Evolutionary conservation across 257 asterid genomes (phyloP).

Genomic region (Ilex asprella): DNA sequence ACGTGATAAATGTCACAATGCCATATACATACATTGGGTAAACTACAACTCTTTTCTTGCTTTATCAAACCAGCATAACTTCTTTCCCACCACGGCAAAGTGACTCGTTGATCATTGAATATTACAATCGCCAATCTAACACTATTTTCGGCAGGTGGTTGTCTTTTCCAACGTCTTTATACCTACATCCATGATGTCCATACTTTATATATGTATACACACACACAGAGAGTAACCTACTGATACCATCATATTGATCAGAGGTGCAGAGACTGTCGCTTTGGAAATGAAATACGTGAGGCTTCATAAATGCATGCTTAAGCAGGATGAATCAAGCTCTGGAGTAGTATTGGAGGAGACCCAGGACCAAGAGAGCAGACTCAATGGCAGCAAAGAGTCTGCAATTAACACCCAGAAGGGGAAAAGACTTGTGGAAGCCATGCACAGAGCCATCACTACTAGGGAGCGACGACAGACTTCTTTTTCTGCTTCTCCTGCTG

Average conservation of each 20-base stretch:
- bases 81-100: constrained; percentile 24
- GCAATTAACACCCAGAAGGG: constrained; percentile 21
- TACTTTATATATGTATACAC: too few species aligned
- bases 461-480: constrained; percentile 8
- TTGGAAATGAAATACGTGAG: constrained; percentile 34
- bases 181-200: too few species aligned
- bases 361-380: not conserved
- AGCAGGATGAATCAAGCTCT: constrained; percentile 23
- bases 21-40: too few species aligned
- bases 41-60: too few species aligned
- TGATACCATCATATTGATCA: too few species aligned
- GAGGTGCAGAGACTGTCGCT: too few species aligned
- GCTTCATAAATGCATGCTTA: constrained; percentile 31
- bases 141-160: constrained; percentile 2
- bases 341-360: not conserved
- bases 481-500: not conserved
- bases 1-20: too few species aligned
- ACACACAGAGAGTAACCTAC: too few species aligned
- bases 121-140: constrained; percentile 29
- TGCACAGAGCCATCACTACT: constrained; percentile 29
- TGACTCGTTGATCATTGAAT: constrained; percentile 18
- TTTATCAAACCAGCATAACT: constrained; percentile 10
- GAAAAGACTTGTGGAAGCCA: constrained; percentile 31
- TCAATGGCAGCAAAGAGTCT: not conserved
- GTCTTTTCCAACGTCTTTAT: constrained; percentile 18